Evolutionary conservation across 352 stramenopile species (phyloP).

Genomic region (Pelagophyceae sp.): DNA sequence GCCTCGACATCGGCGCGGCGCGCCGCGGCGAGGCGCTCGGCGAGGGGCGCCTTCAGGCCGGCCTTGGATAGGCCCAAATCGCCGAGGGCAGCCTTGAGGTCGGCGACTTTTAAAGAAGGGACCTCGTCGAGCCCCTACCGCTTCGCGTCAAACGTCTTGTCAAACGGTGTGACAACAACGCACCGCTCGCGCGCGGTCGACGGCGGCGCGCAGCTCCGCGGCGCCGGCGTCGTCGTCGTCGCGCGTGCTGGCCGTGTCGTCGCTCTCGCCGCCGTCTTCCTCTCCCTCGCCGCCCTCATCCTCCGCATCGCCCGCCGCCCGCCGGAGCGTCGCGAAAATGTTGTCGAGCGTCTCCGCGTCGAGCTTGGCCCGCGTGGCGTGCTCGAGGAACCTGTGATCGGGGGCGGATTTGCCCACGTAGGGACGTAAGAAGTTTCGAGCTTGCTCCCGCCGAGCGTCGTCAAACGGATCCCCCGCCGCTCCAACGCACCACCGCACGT

Average conservation of each 20-base stretch:
- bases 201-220: not conserved
- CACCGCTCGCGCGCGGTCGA: not conserved
- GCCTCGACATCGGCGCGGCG: not conserved
- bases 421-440: too few relatives aligned
- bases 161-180: too few relatives aligned
- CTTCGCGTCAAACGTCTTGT: too few relatives aligned
- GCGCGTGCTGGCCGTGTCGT: not conserved
- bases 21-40: slow-evolving; percentile 8
- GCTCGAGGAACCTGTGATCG: too few relatives aligned
- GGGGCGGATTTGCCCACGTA: too few relatives aligned
- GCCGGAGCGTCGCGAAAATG: too few relatives aligned
- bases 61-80: not conserved
- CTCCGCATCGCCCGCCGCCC: not conserved
- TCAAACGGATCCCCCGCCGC: too few relatives aligned
- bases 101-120: slow-evolving; percentile 1
- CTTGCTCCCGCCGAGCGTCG: too few relatives aligned
- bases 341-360: not conserved
- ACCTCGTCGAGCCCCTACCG: not conserved
- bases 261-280: not conserved
- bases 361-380: not conserved
- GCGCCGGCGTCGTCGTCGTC: not conserved
- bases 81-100: slow-evolving; percentile 9
- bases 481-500: not conserved
- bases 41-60: slow-evolving; percentile 15
- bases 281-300: not conserved